Conservation (phyloP, 1,139 yeast species). For the Hemisphaericaspora xylofermentans region DNA sequence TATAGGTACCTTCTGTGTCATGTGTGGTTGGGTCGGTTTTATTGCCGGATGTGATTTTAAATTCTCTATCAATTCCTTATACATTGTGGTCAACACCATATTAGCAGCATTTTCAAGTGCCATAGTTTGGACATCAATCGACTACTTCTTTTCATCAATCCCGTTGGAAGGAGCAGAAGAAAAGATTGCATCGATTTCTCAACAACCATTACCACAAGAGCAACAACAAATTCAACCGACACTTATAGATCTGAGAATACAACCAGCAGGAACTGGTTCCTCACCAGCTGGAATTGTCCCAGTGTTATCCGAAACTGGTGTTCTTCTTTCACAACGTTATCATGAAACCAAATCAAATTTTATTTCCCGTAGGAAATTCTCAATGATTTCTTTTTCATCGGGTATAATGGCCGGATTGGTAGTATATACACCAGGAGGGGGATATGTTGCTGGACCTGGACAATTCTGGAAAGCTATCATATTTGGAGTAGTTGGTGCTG, state of each 20-base stretch:
- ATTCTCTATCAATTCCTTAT: conserved; percentile 35
- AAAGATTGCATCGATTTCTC: background rate
- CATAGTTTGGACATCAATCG: conserved; percentile 39
- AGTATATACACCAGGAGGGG: conserved; percentile 48
- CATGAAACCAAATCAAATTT: conserved; percentile 22
- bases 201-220: background rate
- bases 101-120: conserved; percentile 39
- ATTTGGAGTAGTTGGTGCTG: conserved; percentile 41
- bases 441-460: conserved; percentile 35
- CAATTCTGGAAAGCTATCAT: conserved; percentile 46
- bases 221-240: background rate
- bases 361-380: conserved; percentile 29
- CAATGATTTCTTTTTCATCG: conserved; percentile 42
- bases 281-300: background rate
- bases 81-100: conserved; percentile 36
- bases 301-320: conserved; percentile 21
- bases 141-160: conserved; percentile 39
- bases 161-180: conserved; percentile 30
- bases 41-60: conserved; percentile 46
- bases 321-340: conserved; percentile 18
- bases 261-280: background rate
- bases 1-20: conserved; percentile 49
- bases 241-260: background rate
- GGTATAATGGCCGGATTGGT: conserved; percentile 47
- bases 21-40: conserved; percentile 48